Percentiles rank a stretch among this genome's conserved stretches.
Conservation (phyloP, 1,139 yeast genomes). For the Martiniozyma asiatica region DNA sequence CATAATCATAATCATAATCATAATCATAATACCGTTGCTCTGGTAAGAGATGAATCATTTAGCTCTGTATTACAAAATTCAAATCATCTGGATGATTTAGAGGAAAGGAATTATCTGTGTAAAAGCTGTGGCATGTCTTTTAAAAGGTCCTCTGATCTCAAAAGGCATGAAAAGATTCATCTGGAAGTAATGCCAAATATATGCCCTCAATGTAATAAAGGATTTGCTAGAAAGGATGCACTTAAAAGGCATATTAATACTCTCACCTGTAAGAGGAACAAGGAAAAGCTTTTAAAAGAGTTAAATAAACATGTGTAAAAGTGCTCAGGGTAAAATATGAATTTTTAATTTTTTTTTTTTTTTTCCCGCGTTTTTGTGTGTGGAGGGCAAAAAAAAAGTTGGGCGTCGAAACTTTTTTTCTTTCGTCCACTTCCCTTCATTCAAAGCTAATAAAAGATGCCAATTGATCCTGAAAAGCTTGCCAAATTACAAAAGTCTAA, state of each 20-base stretch:
- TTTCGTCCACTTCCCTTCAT: not conserved
- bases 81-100: too few relatives aligned
- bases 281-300: conserved; percentile 30
- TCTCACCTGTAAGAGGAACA: conserved; percentile 58
- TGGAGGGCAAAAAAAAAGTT: too few relatives aligned
- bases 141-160: conserved; percentile 50
- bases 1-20: not conserved
- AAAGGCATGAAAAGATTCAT: conserved; percentile 43
- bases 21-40: not conserved
- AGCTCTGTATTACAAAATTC: too few relatives aligned
- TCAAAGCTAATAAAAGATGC: conserved; percentile 34
- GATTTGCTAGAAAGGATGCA: conserved; percentile 75
- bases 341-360: not conserved
- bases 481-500: conserved; percentile 71
- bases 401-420: conserved; percentile 3
- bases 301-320: conserved; percentile 5
- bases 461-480: conserved; percentile 79
- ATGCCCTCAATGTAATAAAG: conserved; percentile 65
- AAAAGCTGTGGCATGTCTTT: conserved; percentile 42
- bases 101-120: conserved; percentile 28
- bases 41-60: too few relatives aligned
- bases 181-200: conserved; percentile 47
- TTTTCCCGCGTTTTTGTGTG: not conserved
- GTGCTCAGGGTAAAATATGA: too few relatives aligned
- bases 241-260: conserved; percentile 63